Percentiles rank a stretch among this genome's conserved stretches.
phyloP scores from a whole-genome alignment of 1,139 yeast genomes.

The Yamadazyma blattariae region DNA sequence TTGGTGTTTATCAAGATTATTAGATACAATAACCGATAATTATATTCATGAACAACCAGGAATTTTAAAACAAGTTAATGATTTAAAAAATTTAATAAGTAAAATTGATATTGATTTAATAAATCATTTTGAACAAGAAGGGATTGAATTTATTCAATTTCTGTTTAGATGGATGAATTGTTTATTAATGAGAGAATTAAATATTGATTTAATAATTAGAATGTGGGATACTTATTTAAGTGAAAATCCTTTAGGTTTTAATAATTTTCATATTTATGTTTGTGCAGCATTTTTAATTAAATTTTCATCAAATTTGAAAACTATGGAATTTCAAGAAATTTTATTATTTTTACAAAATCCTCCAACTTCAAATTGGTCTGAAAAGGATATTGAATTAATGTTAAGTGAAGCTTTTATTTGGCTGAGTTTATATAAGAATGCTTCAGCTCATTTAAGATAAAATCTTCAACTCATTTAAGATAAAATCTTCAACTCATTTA shows the following conservation, averaged over 20 bases:
- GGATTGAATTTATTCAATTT: constrained; percentile 89
- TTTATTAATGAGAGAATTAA: constrained; percentile 87
- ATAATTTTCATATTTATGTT: constrained; percentile 91
- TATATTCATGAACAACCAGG: constrained; percentile 99
- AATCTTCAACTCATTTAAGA: constrained; percentile 71
- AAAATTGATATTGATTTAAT: constrained; percentile 76
- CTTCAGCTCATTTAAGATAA: constrained; percentile 68
- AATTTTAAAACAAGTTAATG: constrained; percentile 83
- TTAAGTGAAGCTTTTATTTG: constrained; percentile 95
- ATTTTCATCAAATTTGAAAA: constrained; percentile 73
- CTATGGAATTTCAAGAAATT: constrained; percentile 94
- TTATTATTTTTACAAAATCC: constrained; percentile 85
- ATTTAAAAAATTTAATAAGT: constrained; percentile 70
- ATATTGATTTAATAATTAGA: constrained; percentile 72
- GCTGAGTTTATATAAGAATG: constrained; percentile 90
- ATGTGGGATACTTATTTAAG: constrained; percentile 99
- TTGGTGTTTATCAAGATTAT: constrained; percentile 89
- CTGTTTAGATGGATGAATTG: constrained; percentile 99
- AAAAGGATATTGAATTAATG: constrained; percentile 85
- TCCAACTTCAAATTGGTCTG: constrained; percentile 84
- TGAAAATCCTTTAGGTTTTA: constrained; percentile 85
- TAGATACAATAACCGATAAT: constrained; percentile 94
- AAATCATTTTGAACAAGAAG: constrained; percentile 73
- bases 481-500: constrained; percentile 66
- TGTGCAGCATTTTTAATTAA: constrained; percentile 96